phyloP scores from a whole-genome alignment of 805 yeast species.

The Teunomyces stri region DNA sequence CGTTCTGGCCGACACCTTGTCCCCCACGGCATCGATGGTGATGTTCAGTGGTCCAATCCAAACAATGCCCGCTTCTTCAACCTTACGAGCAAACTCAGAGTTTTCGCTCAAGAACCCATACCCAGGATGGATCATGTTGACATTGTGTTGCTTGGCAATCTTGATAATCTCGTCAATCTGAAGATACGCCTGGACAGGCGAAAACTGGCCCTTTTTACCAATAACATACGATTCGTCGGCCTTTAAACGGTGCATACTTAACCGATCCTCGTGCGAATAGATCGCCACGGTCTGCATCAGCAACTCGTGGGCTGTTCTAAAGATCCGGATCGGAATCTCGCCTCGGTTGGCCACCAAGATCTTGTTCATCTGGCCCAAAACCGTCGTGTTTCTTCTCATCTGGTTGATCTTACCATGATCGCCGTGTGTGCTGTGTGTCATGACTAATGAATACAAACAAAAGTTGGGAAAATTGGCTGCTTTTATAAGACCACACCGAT shows the following conservation, averaged over 20 bases:
- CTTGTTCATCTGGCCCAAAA: conserved; percentile 50
- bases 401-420: conserved; percentile 28
- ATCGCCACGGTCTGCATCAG: conserved; percentile 97
- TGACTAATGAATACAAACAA: not conserved
- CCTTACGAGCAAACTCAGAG: conserved; percentile 90
- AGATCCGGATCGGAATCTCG: conserved; percentile 83
- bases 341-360: conserved; percentile 83
- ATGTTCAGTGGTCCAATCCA: conserved; percentile 93
- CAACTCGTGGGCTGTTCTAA: conserved; percentile 95
- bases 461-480: not conserved
- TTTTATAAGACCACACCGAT: not conserved
- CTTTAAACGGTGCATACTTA: conserved; percentile 91
- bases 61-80: conserved; percentile 83
- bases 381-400: conserved; percentile 43
- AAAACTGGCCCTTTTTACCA: conserved; percentile 82
- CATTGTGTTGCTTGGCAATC: conserved; percentile 56
- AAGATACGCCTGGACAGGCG: conserved; percentile 95
- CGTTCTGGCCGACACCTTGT: conserved; percentile 90
- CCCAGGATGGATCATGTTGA: conserved; percentile 41
- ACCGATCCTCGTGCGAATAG: conserved; percentile 92
- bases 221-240: conserved; percentile 93
- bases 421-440: not conserved
- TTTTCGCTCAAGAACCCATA: conserved; percentile 80
- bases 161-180: conserved; percentile 92
- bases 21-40: conserved; percentile 94